Conservation (phyloP, 2,329 filamentous ascomycete genomes). For the Paracoccidioides brasiliensis region DNA sequence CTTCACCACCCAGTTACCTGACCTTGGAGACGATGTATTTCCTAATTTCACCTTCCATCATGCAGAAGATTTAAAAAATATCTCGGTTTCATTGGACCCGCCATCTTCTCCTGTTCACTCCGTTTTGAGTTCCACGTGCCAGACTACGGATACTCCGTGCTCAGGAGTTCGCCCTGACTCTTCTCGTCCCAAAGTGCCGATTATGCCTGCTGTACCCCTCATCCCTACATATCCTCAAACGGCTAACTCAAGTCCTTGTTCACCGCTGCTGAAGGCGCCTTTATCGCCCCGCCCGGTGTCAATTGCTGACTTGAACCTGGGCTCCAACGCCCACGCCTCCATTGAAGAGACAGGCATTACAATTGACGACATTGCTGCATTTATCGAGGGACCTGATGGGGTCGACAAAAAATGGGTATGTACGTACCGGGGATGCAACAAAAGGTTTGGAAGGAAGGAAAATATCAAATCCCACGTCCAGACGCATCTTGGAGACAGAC, state of each 20-base stretch:
- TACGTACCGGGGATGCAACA: conserved; percentile 64
- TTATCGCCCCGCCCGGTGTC: conserved; percentile 33
- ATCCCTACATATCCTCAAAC: conserved; percentile 12
- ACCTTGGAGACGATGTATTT: conserved; percentile 9
- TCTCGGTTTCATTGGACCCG: conserved; percentile 12
- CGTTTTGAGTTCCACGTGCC: conserved; percentile 40
- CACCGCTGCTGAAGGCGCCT: conserved; percentile 23
- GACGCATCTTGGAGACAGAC: conserved; percentile 90
- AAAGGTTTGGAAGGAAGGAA: conserved; percentile 91
- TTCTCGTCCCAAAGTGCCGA: conserved; percentile 19
- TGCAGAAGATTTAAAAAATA: conserved; percentile 12
- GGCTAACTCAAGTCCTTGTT: conserved; percentile 6
- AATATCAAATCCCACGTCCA: conserved; percentile 98
- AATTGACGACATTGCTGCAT: conserved; percentile 66
- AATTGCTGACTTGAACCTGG: conserved; percentile 38
- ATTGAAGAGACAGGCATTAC: conserved; percentile 72
- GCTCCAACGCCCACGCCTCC: conserved; percentile 46
- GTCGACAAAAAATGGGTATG: conserved; percentile 69
- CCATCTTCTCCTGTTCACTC: conserved; percentile 36
- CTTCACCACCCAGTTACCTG: conserved; percentile 39
- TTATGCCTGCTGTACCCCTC: conserved; percentile 17
- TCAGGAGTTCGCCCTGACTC: neutral
- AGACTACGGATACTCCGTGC: conserved; percentile 33
- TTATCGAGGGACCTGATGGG: conserved; percentile 59
- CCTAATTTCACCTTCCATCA: conserved; percentile 9